A percentile compares a stretch with the other conserved stretches of the same genome.
Conservation (phyloP, 768 basidiomycete genomes). For the Leucosporidium creatinivorum region DNA sequence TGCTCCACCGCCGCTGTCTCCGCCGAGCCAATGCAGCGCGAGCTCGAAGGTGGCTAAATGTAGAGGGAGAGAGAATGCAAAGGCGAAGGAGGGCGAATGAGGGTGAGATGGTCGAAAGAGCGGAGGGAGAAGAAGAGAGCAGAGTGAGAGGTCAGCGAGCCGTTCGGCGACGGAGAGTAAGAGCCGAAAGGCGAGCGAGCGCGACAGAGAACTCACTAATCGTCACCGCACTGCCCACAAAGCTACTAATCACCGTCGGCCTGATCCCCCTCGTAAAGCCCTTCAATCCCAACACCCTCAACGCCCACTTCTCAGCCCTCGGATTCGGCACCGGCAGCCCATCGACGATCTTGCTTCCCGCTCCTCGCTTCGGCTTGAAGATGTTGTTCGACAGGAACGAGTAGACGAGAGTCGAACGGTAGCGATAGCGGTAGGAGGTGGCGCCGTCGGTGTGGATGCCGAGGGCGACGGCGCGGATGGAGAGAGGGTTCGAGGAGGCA, state of each 20-base stretch:
- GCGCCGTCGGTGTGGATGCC: constrained; percentile 26
- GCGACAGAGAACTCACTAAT: constrained; percentile 20
- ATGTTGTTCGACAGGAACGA: constrained; percentile 12
- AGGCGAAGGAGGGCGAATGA: too few relatives aligned
- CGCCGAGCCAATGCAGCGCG: too few relatives aligned
- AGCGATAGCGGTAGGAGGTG: constrained; percentile 20
- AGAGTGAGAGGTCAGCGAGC: too few relatives aligned
- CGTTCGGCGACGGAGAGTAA: too few relatives aligned
- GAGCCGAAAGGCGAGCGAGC: background rate
- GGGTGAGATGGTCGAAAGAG: too few relatives aligned
- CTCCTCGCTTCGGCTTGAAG: background rate
- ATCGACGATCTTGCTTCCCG: background rate
- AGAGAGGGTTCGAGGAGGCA: background rate
- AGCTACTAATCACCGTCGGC: constrained; percentile 29
- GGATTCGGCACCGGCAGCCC: constrained; percentile 1
- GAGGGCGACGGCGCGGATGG: background rate
- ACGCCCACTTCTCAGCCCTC: constrained; percentile 29
- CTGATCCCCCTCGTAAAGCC: constrained; percentile 22
- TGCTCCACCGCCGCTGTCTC: too few relatives aligned
- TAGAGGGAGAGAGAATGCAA: too few relatives aligned
- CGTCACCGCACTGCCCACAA: constrained; percentile 33
- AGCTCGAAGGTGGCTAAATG: too few relatives aligned
- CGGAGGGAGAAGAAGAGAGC: too few relatives aligned
- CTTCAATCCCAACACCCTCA: constrained; percentile 19
- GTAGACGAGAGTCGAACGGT: constrained; percentile 16